phyloP scores from a whole-genome alignment of 1,284 basidiomycete genomes.

The Tilletia caries region DNA sequence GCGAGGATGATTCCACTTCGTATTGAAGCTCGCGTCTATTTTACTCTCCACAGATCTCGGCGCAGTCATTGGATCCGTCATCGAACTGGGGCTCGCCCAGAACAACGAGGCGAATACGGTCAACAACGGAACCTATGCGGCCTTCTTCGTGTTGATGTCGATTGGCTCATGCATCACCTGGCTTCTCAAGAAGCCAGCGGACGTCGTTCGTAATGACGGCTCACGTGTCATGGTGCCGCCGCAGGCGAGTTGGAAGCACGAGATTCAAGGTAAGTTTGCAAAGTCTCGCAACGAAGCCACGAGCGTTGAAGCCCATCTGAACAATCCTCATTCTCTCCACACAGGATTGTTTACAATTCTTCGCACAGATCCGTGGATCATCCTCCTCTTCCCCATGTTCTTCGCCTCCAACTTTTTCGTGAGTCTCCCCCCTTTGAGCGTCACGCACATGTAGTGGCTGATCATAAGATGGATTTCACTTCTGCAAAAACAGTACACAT shows the following conservation, averaged over 20 bases:
- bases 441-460: too few relatives aligned
- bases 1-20: neutral
- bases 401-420: conserved; percentile 40
- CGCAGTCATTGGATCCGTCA: conserved; percentile 67
- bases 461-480: too few relatives aligned
- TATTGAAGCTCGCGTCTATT: neutral
- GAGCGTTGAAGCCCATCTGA: too few relatives aligned
- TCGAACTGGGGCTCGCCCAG: conserved; percentile 58
- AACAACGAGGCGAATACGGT: conserved; percentile 33
- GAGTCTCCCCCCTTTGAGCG: too few relatives aligned
- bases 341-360: conserved; percentile 32
- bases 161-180: conserved; percentile 30
- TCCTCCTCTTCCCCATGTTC: conserved; percentile 43
- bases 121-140: conserved; percentile 35
- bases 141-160: conserved; percentile 38
- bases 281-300: neutral
- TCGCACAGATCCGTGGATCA: conserved; percentile 35
- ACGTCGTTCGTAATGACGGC: conserved; percentile 37
- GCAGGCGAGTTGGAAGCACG: conserved; percentile 35
- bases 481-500: conserved; percentile 45
- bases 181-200: conserved; percentile 35
- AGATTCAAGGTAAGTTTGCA: conserved; percentile 24
- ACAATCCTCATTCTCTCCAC: neutral
- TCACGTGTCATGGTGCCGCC: conserved; percentile 32
- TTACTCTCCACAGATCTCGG: conserved; percentile 62